Conservation (phyloP, 768 basidiomycete species). For the Amyloporia xantha region DNA sequence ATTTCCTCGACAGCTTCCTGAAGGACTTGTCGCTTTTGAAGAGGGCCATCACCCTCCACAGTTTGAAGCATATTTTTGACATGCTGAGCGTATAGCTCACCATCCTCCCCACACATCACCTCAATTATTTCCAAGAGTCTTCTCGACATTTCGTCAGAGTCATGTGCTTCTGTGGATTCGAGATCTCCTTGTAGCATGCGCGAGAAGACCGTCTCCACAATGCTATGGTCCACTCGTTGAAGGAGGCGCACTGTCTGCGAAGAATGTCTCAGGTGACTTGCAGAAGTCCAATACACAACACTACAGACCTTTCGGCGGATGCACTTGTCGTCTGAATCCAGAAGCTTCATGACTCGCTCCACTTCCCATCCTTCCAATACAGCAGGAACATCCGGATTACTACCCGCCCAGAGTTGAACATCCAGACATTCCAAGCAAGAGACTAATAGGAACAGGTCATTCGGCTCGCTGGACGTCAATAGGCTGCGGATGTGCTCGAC, state of each 20-base stretch:
- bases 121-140: conserved; percentile 53
- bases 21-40: conserved; percentile 35
- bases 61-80: conserved; percentile 36
- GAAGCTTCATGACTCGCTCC: conserved; percentile 58
- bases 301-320: conserved; percentile 54
- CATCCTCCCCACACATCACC: conserved; percentile 39
- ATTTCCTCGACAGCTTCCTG: conserved; percentile 53
- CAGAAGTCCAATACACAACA: background rate
- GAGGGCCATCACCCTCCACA: conserved; percentile 28
- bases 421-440: conserved; percentile 55
- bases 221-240: conserved; percentile 46
- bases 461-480: conserved; percentile 49
- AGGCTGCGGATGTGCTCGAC: conserved; percentile 47
- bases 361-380: conserved; percentile 70
- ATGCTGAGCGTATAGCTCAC: conserved; percentile 50
- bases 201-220: conserved; percentile 50
- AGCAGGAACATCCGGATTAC: conserved; percentile 38
- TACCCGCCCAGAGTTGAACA: conserved; percentile 64
- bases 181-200: conserved; percentile 36
- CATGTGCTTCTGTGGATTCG: conserved; percentile 25
- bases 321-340: conserved; percentile 51
- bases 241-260: conserved; percentile 56
- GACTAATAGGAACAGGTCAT: conserved; percentile 62
- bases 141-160: conserved; percentile 35
- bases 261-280: background rate